Base-by-base conservation (phyloP, 805 yeast genomes). In the Metschnikowia lunata region DNA sequence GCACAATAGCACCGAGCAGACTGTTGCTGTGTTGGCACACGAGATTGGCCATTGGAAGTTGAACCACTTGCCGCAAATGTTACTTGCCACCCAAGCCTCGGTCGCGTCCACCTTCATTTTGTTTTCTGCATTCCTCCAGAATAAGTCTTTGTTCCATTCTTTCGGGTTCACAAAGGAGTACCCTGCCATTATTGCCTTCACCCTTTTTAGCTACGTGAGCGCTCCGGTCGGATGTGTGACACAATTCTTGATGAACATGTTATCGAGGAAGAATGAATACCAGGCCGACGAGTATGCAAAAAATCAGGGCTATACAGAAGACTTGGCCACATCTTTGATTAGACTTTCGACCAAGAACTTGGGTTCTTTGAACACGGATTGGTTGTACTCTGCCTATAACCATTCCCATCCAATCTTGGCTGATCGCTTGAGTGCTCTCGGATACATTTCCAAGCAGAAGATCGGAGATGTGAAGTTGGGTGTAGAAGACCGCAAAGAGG, bases 11-110 rank as follows among this genome's bases (percentile, higher is more conserved):
- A 76, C 79, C 27, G 78, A 76, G 35, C 95, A 93, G 66, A 87
- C 89, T 34, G 88, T 89, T 41, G 97, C 98, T 41, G 96, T 93
- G 1, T 74, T 91, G 52, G 98, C 96, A n/a, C 99, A 93, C 61
- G 99, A 93, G 71, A 84, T 93, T 55, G 99, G 99, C 40, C 99
- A 93, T 64, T 93, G 99, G 99, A 83, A 84, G 57, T 75, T 85
- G 62, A 82, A 85, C 46, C 99, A 93, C 64, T 84, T 90, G 49
- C 72, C 90, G n/a, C 82, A 82, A 61, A 77, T 84, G 75, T 66
- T 93, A 58, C 58, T 76, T 6, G 75, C 83, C 50, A 72, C 80
- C 37, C 90, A 88, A 64, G 62, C 69, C 6, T 86, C 86, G 55
- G 64, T 83, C 41, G 78, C 85, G 54, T 57, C 78, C 26, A 74